phyloP scores from a whole-genome alignment of 306 rosid species.

The Medicago ruthenica region DNA sequence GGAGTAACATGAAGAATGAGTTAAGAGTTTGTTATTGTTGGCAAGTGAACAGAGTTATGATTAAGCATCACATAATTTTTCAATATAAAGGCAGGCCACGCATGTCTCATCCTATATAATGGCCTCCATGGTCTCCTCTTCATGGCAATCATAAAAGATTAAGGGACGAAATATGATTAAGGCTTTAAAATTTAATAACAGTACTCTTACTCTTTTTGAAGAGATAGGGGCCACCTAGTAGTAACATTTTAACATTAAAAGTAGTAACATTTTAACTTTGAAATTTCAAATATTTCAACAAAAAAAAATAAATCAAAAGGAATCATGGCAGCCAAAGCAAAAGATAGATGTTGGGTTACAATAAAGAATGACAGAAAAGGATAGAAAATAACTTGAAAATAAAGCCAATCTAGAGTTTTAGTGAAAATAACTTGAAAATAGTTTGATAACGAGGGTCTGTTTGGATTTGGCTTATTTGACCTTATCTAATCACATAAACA shows the following conservation, averaged over 20 bases:
- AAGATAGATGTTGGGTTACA: conserved; percentile 52
- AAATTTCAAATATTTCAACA: conserved; percentile 49
- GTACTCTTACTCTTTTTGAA: conserved; percentile 40
- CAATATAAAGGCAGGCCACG: conserved; percentile 66
- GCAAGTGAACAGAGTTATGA: conserved; percentile 36
- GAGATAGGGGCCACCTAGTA: conserved; percentile 51
- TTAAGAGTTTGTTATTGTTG: conserved; percentile 16
- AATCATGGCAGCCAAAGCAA: conserved; percentile 79
- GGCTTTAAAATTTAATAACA: conserved; percentile 32
- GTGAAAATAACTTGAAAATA: too few species aligned
- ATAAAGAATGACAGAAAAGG: conserved; percentile 63
- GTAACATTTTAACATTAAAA: conserved; percentile 50
- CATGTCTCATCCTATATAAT: conserved; percentile 57
- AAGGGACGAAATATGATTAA: conserved; percentile 51
- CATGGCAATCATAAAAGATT: conserved; percentile 56
- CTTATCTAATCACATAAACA: too few species aligned
- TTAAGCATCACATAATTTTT: conserved; percentile 48
- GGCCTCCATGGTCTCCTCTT: conserved; percentile 46
- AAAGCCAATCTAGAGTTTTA: too few species aligned
- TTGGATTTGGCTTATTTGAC: too few species aligned
- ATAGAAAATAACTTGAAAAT: too few species aligned
- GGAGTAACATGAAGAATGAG: conserved; percentile 9
- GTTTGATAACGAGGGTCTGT: too few species aligned
- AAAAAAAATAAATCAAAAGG: conserved; percentile 11
- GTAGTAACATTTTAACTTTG: conserved; percentile 57